phyloP scores from a whole-genome alignment of 2,329 filamentous ascomycete species.

The Albophoma yamanashiensis region DNA sequence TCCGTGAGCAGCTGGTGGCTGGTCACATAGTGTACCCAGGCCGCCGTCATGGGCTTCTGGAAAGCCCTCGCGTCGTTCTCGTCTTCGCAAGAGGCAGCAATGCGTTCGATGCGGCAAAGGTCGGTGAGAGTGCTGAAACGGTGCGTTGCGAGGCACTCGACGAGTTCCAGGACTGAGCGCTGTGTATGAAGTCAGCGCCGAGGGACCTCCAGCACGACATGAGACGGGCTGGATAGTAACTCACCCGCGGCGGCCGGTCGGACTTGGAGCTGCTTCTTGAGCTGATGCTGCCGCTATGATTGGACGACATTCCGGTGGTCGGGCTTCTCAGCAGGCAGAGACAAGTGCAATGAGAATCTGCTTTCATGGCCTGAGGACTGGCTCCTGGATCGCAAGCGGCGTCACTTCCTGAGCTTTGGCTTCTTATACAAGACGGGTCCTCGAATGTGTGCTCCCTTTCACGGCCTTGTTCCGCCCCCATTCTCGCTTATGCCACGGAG shows the following conservation, averaged over 20 bases:
- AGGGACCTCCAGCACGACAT: background rate
- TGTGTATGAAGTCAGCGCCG: conserved; percentile 12
- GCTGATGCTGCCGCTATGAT: conserved; percentile 3
- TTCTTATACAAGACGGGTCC: background rate
- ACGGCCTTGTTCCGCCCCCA: background rate
- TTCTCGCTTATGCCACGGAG: background rate
- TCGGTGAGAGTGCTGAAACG: conserved; percentile 66
- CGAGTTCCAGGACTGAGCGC: conserved; percentile 48
- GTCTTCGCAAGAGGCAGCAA: conserved; percentile 46
- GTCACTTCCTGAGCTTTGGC: background rate
- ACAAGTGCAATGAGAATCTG: background rate
- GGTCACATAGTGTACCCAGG: conserved; percentile 63
- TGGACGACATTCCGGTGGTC: conserved; percentile 3
- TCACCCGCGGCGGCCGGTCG: background rate
- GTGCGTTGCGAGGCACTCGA: conserved; percentile 53
- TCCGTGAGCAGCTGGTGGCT: conserved; percentile 60
- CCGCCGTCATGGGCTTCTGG: conserved; percentile 54
- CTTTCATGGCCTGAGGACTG: background rate
- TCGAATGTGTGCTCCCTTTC: background rate
- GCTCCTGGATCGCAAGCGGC: background rate
- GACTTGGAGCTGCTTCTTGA: conserved; percentile 3
- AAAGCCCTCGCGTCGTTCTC: conserved; percentile 48
- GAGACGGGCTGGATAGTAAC: background rate
- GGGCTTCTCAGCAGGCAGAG: background rate
- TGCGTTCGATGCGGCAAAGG: conserved; percentile 59